Evolutionary conservation across 495 filamentous ascomycete genomes (phyloP).

Genomic region (Tuber aestivum): DNA sequence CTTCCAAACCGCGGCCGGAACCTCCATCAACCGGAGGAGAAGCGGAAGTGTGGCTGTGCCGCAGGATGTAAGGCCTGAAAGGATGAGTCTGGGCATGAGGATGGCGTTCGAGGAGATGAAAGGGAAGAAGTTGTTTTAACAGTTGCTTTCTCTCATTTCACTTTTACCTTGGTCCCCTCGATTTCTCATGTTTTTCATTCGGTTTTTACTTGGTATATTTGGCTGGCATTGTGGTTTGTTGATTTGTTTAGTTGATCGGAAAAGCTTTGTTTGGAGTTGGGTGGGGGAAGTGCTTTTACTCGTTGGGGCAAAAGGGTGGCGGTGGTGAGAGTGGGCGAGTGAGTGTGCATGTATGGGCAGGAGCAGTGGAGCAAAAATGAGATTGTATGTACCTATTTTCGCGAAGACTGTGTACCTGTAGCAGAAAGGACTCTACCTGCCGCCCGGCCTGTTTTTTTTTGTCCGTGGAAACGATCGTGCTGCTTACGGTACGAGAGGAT

Average conservation of each 20-base stretch:
- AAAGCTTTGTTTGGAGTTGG: neutral
- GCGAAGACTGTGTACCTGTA: neutral
- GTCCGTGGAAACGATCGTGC: neutral
- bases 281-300: neutral
- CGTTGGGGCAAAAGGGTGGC: neutral
- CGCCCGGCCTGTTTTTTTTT: neutral
- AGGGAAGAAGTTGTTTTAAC: neutral
- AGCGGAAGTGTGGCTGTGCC: slow-evolving; percentile 17
- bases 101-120: slow-evolving; percentile 36
- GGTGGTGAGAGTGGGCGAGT: neutral
- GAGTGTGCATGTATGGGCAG: neutral
- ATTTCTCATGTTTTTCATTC: neutral
- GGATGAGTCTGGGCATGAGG: slow-evolving; percentile 33
- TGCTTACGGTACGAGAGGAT: neutral
- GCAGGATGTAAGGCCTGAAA: slow-evolving; percentile 21
- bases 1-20: slow-evolving; percentile 9
- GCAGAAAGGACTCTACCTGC: neutral
- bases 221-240: neutral
- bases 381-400: neutral
- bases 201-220: neutral
- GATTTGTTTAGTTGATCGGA: neutral
- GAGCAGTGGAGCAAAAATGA: neutral
- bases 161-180: neutral
- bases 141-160: neutral
- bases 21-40: slow-evolving; percentile 12